These are phyloP conservation scores for Udeniomyces megalosporus DNA, from an alignment of 768 basidiomycete genomes.

Conservation along the genomic window DNA sequence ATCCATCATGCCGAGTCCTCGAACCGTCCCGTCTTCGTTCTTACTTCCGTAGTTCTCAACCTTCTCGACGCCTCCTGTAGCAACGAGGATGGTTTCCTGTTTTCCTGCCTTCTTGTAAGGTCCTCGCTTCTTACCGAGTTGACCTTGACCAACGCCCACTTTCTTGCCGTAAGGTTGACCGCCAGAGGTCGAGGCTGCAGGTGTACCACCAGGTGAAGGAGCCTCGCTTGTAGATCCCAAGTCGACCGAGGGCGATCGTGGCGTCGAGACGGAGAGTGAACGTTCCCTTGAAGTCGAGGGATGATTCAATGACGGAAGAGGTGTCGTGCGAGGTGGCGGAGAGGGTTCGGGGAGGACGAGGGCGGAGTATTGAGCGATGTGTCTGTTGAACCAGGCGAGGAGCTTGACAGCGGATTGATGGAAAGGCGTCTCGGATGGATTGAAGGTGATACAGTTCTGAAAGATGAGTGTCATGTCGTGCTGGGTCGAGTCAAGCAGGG, in stretches of 20 bases:
- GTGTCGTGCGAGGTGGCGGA: neutral
- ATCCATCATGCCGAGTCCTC: neutral
- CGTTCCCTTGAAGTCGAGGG: too few relatives aligned
- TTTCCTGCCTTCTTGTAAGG: conserved; percentile 6
- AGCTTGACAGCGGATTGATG: conserved; percentile 9
- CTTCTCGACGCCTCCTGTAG: neutral
- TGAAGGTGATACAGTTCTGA: conserved; percentile 81
- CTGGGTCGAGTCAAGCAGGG: conserved; percentile 26
- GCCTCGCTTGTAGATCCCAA: too few relatives aligned
- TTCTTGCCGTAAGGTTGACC: neutral
- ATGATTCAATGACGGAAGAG: neutral
- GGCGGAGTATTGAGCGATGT: conserved; percentile 2
- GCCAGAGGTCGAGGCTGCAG: too few relatives aligned
- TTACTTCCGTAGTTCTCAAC: neutral
- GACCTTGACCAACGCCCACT: conserved; percentile 1
- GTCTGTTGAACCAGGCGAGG: conserved; percentile 3
- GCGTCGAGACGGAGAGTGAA: too few relatives aligned
- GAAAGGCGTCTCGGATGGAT: conserved; percentile 55
- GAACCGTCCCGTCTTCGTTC: conserved; percentile 1
- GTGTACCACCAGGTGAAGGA: too few relatives aligned
- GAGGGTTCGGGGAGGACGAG: conserved; percentile 3
- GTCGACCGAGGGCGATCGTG: too few relatives aligned
- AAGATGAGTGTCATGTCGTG: conserved; percentile 90
- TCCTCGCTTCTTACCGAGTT: conserved; percentile 14
- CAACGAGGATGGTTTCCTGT: neutral